Evolutionary conservation across 495 filamentous ascomycete species (phyloP), one percentile per base, ranked within the genome.

Genomic region (Aspergillus mulundensis): DNA sequence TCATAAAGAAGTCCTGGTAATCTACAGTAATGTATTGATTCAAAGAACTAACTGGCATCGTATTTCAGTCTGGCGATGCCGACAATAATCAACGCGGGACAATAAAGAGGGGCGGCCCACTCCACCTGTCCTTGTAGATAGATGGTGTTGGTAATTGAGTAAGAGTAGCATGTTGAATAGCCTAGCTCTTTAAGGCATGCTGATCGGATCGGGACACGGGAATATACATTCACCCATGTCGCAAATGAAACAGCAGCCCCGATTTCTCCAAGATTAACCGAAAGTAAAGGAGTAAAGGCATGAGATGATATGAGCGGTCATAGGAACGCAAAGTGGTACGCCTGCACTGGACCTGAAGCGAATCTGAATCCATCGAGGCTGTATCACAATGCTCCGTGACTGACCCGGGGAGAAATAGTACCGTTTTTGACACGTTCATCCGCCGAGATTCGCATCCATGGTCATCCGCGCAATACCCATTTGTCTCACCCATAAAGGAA

Each of bases 401-500:
- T 24, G 46, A 47, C 23, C 20, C 20, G 30, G 43, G 32, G 45
- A 43, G 49, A 46, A 53, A 58, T 45, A 43, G 56, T 40, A 55
- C 45, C 49, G 40, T 58, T 54, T 57, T 25, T 49, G 55, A 54
- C 47, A 44, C 53, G 40, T 45, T 50, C 61, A 53, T 58, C 61
- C 42, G 48, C 48, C 56, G 43, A 18, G 23, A 47, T 53, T 58
- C 39, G 39, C 43, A 51, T 59, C 62, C 58, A 55, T 58, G 47
- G 45, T 61, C 57, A 42, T 44, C 23, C 11, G 32, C 56, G 57
- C 54, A 57, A 38, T 43, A 30, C 53, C 57, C 56, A 49, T 25
- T 57, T 52, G 51, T 46, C 57, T 23, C 55, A 59, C 54, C 55
- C 52, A 59, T 57, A 43, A 54, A 34, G 49, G 54, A 41, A 56